A percentile compares a stretch with the other conserved stretches of the same genome.
Evolutionary conservation across 208 protist genomes (phyloP).

Genomic region (Entamoeba invadens): DNA sequence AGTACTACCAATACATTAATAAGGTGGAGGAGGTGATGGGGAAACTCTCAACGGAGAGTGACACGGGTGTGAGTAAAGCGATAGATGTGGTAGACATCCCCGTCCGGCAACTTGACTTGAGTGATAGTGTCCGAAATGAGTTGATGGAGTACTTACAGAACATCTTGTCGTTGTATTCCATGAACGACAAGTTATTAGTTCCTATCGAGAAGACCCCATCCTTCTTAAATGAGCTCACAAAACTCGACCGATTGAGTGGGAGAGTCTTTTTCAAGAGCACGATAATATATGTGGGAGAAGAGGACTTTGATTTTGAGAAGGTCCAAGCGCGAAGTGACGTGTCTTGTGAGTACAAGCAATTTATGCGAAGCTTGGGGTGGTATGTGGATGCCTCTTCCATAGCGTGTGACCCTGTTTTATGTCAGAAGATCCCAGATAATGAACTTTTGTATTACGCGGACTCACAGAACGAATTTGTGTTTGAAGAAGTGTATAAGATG

Average conservation of each 20-base stretch:
- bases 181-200: background rate
- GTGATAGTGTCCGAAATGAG: background rate
- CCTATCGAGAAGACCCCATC: background rate
- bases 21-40: background rate
- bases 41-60: background rate
- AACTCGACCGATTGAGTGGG: background rate
- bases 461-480: background rate
- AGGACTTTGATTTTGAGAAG: background rate
- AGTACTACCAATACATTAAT: background rate
- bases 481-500: background rate
- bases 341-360: background rate
- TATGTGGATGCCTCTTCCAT: background rate
- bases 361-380: background rate
- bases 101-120: background rate
- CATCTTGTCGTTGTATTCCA: background rate
- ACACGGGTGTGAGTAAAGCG: background rate
- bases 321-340: background rate
- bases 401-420: background rate
- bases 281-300: background rate
- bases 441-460: background rate
- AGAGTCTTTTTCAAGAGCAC: background rate
- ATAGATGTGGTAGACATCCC: background rate
- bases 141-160: background rate
- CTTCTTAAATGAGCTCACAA: background rate
- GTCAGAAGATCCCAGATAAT: background rate